Percentiles rank a stretch among this genome's conserved stretches.
phyloP scores from a whole-genome alignment of 2,329 filamentous ascomycete species.

The Annulohypoxylon truncatum region DNA sequence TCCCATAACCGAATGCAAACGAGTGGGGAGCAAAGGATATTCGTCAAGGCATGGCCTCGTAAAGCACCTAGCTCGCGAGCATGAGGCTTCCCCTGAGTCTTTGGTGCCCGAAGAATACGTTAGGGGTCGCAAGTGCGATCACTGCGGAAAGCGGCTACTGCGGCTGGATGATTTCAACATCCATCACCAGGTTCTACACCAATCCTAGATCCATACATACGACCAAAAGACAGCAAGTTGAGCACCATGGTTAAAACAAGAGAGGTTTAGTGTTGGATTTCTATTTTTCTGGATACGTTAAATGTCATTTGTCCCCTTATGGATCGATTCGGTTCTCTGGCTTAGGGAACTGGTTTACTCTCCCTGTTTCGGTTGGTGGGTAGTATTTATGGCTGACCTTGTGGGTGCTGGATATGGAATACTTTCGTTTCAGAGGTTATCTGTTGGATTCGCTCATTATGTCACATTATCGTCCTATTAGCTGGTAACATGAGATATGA shows the following conservation, averaged over 20 bases:
- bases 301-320: not conserved
- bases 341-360: not conserved
- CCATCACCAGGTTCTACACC: not conserved
- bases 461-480: not conserved
- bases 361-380: not conserved
- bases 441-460: not conserved
- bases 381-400: not conserved
- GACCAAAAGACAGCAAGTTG: not conserved
- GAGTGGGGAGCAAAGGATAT: conserved; percentile 43
- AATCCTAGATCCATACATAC: not conserved
- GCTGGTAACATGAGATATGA: not conserved
- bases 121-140: not conserved
- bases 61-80: conserved; percentile 42
- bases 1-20: conserved; percentile 46
- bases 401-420: too few relatives aligned
- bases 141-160: not conserved
- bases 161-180: not conserved
- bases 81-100: conserved; percentile 2
- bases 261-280: not conserved
- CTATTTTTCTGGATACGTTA: not conserved
- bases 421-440: not conserved
- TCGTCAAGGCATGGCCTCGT: conserved; percentile 40
- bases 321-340: not conserved
- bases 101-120: not conserved
- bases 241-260: not conserved